phyloP scores from a whole-genome alignment of 306 rosid species.

The Vachellia pachyceras region DNA sequence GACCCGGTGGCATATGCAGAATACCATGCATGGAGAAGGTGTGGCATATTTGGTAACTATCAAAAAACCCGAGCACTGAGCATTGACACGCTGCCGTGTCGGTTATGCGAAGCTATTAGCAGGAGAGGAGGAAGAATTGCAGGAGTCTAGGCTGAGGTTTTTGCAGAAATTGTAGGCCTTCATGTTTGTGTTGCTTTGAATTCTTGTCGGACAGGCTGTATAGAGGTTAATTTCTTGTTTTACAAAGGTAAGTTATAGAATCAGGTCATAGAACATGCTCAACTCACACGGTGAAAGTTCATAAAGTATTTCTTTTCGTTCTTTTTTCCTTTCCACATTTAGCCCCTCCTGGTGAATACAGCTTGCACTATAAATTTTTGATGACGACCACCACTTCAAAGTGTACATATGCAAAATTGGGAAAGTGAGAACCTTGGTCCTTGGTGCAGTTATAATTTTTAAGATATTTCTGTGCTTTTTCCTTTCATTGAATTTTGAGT shows the following conservation, averaged over 20 bases:
- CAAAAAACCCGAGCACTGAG: slow-evolving; percentile 75
- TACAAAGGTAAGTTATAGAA: background rate
- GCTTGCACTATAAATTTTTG: slow-evolving; percentile 11
- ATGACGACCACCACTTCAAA: background rate
- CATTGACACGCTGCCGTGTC: slow-evolving; percentile 89
- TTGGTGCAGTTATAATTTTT: too few relatives aligned
- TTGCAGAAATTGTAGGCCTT: slow-evolving; percentile 21
- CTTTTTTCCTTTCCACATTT: background rate
- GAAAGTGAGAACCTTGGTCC: slow-evolving; percentile 5
- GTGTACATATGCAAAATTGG: background rate
- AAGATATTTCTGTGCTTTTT: too few relatives aligned
- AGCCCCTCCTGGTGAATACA: slow-evolving; percentile 6
- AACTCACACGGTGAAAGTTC: slow-evolving; percentile 1
- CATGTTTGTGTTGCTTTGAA: slow-evolving; percentile 25
- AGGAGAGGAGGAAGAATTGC: slow-evolving; percentile 83
- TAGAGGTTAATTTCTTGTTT: slow-evolving; percentile 40
- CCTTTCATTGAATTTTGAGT: background rate
- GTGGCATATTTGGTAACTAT: slow-evolving; percentile 74
- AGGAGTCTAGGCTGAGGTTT: slow-evolving; percentile 33
- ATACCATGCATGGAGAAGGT: slow-evolving; percentile 98
- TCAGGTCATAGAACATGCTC: too few relatives aligned
- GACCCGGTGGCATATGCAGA: slow-evolving; percentile 92
- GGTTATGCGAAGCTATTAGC: slow-evolving; percentile 78
- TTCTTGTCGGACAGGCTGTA: slow-evolving; percentile 26
- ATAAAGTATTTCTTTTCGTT: background rate